These are phyloP conservation scores for Kodamaea neixiangensis DNA, from an alignment of 805 yeast genomes.

Conservation along the genomic window DNA sequence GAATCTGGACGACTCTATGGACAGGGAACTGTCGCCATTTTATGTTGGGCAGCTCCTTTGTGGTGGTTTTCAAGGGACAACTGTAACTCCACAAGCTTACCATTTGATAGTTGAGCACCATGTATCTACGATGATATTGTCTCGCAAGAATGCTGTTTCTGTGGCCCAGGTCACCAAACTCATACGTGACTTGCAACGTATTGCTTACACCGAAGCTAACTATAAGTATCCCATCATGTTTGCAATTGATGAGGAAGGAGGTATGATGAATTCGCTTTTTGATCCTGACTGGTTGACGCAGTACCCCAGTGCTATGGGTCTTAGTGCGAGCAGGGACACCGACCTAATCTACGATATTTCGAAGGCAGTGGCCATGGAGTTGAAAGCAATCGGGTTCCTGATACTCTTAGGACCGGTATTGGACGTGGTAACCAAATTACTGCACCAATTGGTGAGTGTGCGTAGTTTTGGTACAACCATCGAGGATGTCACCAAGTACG, in stretches of 20 bases:
- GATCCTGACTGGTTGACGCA: constrained; percentile 54
- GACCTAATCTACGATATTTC: constrained; percentile 53
- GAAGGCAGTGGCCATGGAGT: constrained; percentile 55
- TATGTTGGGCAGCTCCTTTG: constrained; percentile 53
- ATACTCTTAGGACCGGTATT: constrained; percentile 62
- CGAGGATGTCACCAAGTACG: constrained; percentile 57
- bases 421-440: constrained; percentile 57
- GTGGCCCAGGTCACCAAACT: constrained; percentile 51
- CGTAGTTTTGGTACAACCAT: constrained; percentile 62
- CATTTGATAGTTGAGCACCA: constrained; percentile 52
- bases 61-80: constrained; percentile 61
- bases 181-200: constrained; percentile 53
- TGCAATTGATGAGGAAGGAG: constrained; percentile 65
- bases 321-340: constrained; percentile 54
- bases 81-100: constrained; percentile 53
- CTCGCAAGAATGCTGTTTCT: constrained; percentile 51
- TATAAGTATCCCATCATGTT: constrained; percentile 56
- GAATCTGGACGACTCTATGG: background rate
- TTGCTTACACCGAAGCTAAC: constrained; percentile 50
- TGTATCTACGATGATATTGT: constrained; percentile 53
- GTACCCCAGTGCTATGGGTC: constrained; percentile 67
- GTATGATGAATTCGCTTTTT: constrained; percentile 59
- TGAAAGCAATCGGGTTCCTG: constrained; percentile 55
- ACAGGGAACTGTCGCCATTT: background rate
- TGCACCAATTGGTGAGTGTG: constrained; percentile 60